Evolutionary conservation across 176 grass and related monocot species (phyloP).

Genomic region (Oryza meyeriana): DNA sequence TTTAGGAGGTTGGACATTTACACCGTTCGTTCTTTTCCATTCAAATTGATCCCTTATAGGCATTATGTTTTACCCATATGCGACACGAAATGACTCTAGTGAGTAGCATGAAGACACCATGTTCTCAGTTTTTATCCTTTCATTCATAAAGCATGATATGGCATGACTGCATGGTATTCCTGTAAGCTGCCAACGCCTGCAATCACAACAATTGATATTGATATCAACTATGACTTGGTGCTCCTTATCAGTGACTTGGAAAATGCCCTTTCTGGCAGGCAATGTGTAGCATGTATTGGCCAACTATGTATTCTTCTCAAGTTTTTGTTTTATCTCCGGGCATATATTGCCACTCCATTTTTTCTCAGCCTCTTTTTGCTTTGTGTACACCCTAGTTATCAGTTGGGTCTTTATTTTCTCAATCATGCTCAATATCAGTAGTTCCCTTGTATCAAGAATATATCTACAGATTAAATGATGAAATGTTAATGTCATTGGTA

Average conservation of each 20-base stretch:
- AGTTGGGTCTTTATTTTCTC: neutral
- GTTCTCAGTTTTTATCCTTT: neutral
- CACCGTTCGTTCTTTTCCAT: neutral
- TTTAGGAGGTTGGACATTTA: neutral
- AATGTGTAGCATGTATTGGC: neutral
- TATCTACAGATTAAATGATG: neutral
- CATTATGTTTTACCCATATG: neutral
- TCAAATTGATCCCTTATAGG: neutral
- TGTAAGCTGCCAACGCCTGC: neutral
- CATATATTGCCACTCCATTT: neutral
- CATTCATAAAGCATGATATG: neutral
- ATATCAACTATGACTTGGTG: neutral
- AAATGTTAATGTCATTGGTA: no score
- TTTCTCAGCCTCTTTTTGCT: neutral
- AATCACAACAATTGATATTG: neutral
- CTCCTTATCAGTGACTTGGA: neutral
- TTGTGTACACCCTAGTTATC: neutral
- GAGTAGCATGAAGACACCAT: neutral
- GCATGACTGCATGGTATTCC: neutral
- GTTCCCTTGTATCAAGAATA: neutral
- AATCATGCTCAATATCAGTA: neutral
- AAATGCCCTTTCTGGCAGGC: neutral
- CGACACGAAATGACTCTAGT: neutral
- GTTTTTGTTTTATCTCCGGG: neutral
- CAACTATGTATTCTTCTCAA: no score